phyloP scores from a whole-genome alignment of 371 early-diverging fungal genomes.

The Apophysomyces elegans region DNA sequence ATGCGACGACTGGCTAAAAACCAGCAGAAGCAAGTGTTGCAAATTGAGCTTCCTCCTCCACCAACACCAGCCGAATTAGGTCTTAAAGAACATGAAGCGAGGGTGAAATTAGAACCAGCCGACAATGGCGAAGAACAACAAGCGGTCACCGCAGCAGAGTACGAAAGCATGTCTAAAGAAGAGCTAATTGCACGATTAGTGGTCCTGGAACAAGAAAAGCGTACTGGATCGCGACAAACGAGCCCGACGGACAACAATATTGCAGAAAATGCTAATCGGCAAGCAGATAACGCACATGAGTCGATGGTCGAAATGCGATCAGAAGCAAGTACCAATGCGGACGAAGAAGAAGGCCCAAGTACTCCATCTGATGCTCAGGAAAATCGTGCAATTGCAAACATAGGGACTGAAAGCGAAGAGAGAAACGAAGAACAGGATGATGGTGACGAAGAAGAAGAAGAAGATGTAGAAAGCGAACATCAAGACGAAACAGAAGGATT shows the following conservation, averaged over 20 bases:
- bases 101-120: not conserved
- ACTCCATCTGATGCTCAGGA: conserved; percentile 12
- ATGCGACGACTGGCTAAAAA: conserved; percentile 21
- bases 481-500: conserved; percentile 2
- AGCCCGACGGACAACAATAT: too few relatives aligned
- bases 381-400: not conserved
- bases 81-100: conserved; percentile 10
- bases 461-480: conserved; percentile 1
- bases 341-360: conserved; percentile 15
- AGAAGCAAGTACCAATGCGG: conserved; percentile 16
- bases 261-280: not conserved
- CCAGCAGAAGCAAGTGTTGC: conserved; percentile 25
- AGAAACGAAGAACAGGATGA: not conserved
- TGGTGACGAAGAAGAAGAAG: not conserved
- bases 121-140: not conserved
- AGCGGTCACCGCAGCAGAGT: conserved; percentile 10
- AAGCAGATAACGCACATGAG: not conserved
- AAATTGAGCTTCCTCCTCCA: conserved; percentile 34
- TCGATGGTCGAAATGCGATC: conserved; percentile 3
- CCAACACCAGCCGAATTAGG: conserved; percentile 47
- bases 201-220: conserved; percentile 32
- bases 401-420: not conserved
- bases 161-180: conserved; percentile 26
- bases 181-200: conserved; percentile 34
- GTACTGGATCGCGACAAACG: conserved; percentile 7